Evolutionary conservation across 495 filamentous ascomycete genomes (phyloP).

Genomic region (Xeromyces bisporus): DNA sequence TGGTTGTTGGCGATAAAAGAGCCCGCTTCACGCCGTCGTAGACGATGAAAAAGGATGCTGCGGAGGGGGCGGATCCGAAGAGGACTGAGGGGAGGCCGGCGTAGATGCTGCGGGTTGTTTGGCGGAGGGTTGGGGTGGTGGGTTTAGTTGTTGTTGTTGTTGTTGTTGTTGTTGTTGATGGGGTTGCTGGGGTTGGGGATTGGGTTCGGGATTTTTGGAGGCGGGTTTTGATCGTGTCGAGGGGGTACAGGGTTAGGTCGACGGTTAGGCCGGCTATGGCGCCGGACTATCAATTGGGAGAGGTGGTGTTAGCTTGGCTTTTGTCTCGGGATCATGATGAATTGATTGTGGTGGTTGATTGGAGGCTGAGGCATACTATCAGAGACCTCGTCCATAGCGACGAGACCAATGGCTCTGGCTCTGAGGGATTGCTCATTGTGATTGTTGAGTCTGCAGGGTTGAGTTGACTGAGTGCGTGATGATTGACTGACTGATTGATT

Average conservation of each 20-base stretch:
- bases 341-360: too few species aligned
- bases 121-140: constrained; percentile 20
- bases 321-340: not conserved
- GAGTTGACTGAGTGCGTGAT: too few species aligned
- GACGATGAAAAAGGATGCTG: constrained; percentile 94
- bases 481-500: too few species aligned
- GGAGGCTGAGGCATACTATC: constrained; percentile 13
- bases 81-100: constrained; percentile 49
- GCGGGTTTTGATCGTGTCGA: constrained; percentile 85
- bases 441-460: not conserved
- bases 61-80: constrained; percentile 79
- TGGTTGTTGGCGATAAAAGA: too few species aligned
- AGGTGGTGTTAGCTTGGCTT: not conserved
- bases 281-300: constrained; percentile 37
- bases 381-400: constrained; percentile 30
- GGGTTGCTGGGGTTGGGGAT: constrained; percentile 54
- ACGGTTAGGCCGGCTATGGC: constrained; percentile 75
- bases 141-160: constrained; percentile 4
- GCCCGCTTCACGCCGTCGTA: constrained; percentile 68
- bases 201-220: constrained; percentile 72
- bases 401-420: constrained; percentile 22
- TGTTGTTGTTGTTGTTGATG: constrained; percentile 52
- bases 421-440: constrained; percentile 16
- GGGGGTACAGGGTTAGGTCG: constrained; percentile 77
- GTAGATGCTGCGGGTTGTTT: constrained; percentile 54